Evolutionary conservation across 345 rosid species (phyloP), one percentile per base, ranked within the genome.

Genomic region (Nasturtium officinale): DNA sequence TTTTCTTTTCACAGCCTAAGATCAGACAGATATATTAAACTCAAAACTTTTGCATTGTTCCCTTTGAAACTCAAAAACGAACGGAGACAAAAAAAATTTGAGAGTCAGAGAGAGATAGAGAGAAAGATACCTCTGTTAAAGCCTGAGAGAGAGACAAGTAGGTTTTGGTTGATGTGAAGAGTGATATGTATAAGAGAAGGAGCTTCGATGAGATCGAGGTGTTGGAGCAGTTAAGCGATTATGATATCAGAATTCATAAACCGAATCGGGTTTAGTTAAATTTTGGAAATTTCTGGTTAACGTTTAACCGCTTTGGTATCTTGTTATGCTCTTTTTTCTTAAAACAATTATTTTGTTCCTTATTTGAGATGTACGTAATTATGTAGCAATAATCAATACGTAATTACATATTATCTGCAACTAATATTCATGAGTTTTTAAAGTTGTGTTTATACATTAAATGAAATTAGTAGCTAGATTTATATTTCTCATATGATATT

Each of bases 131-230:
- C 25, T 23, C 79, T 61, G 73, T 40, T 20, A 61, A 46, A 30
- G 71, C 45, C 18, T n/a, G 9, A 56, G 46, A 64, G 68, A 48
- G 53, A 47, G 71, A 23, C 25, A 54, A 71, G 80, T 65, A 57
- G 53, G 66, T 74, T 33, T 67, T 55, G 62, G 10, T 59, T n/a
- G 48, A 45, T 45, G 18, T 45, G 48, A 45, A 45, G 1, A 1
- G 48, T 2, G 7, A 45, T 55, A 38, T 69, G 64, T 73, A 64
- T 62, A 30, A 61, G 46, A 37, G 52, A 23, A 64, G 5, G 62
- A 43, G 70, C 57, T 60, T 78, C 77, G 82, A 78, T 78, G 78
- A 75, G 78, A 78, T 78, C 84, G 82, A 81, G 40, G 32, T 33
- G 61, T 57, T 9, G n/a, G 23, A 16, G 62, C 20, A 57, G n/a